phyloP scores from a whole-genome alignment of 1,139 yeast species.

The Lodderomyces oxycetoniae region DNA sequence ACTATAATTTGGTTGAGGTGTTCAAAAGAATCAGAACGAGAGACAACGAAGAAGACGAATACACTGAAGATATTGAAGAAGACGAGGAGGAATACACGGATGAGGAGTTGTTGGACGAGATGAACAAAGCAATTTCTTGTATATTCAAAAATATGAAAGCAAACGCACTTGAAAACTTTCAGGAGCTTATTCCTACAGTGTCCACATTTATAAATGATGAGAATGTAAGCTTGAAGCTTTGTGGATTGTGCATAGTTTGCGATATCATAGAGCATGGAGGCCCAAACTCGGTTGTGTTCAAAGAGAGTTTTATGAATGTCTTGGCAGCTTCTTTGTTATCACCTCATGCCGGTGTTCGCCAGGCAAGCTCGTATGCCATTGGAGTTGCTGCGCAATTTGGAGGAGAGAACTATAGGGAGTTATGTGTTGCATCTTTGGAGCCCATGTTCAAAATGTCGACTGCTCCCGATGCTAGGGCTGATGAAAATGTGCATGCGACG shows the following conservation, averaged over 20 bases:
- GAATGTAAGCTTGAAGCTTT: conserved; percentile 61
- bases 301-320: conserved; percentile 58
- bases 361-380: conserved; percentile 79
- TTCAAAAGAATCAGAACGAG: conserved; percentile 69
- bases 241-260: conserved; percentile 76
- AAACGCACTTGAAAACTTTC: conserved; percentile 63
- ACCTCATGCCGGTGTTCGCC: conserved; percentile 73
- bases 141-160: conserved; percentile 62
- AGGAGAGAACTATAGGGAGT: conserved; percentile 57
- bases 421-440: conserved; percentile 65
- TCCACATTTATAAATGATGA: conserved; percentile 58
- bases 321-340: conserved; percentile 62
- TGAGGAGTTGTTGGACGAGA: conserved; percentile 82
- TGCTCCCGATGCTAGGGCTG: conserved; percentile 81
- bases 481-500: conserved; percentile 80
- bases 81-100: conserved; percentile 85
- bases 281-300: conserved; percentile 56
- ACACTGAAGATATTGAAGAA: conserved; percentile 69
- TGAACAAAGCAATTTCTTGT: conserved; percentile 71
- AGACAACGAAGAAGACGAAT: conserved; percentile 65
- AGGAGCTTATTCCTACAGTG: conserved; percentile 50
- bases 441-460: conserved; percentile 70
- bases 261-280: conserved; percentile 82
- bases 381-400: conserved; percentile 86
- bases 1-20: conserved; percentile 60